Percentiles rank a stretch among this genome's conserved stretches.
Conservation (phyloP, 495 filamentous ascomycete genomes). For the Glarea lozoyensis region DNA sequence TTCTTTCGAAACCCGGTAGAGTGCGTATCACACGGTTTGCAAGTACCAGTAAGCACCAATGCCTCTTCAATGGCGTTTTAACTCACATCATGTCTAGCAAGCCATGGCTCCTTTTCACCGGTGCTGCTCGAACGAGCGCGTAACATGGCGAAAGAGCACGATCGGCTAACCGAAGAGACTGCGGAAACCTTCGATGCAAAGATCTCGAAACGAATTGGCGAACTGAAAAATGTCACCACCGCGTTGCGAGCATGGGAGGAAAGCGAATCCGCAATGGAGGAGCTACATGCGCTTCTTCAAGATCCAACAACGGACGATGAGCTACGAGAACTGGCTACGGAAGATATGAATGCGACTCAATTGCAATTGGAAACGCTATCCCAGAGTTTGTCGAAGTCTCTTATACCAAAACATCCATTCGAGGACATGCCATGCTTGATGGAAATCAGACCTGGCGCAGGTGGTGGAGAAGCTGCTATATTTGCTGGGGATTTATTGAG, state of each 20-base stretch:
- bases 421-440: conserved; percentile 85
- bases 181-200: conserved; percentile 60
- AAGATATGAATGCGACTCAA: conserved; percentile 63
- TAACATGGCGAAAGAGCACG: conserved; percentile 55
- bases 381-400: conserved; percentile 55
- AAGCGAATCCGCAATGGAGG: conserved; percentile 42
- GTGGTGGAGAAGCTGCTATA: conserved; percentile 80
- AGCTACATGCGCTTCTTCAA: conserved; percentile 41
- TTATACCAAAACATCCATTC: conserved; percentile 87
- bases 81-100: conserved; percentile 24
- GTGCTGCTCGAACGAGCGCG: conserved; percentile 57
- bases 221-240: conserved; percentile 56
- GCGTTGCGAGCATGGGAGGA: conserved; percentile 64
- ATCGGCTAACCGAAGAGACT: conserved; percentile 39
- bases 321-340: conserved; percentile 56
- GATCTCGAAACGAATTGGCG: conserved; percentile 68
- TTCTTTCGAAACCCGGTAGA: conserved; percentile 27
- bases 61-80: background rate
- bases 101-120: conserved; percentile 40
- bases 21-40: conserved; percentile 30
- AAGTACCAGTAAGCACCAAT: conserved; percentile 27
- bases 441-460: conserved; percentile 89
- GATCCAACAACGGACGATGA: conserved; percentile 38
- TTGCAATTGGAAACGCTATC: conserved; percentile 50
- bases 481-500: conserved; percentile 80